Base-by-base conservation (phyloP, 305 asterid genomes). In the Vinca major region DNA sequence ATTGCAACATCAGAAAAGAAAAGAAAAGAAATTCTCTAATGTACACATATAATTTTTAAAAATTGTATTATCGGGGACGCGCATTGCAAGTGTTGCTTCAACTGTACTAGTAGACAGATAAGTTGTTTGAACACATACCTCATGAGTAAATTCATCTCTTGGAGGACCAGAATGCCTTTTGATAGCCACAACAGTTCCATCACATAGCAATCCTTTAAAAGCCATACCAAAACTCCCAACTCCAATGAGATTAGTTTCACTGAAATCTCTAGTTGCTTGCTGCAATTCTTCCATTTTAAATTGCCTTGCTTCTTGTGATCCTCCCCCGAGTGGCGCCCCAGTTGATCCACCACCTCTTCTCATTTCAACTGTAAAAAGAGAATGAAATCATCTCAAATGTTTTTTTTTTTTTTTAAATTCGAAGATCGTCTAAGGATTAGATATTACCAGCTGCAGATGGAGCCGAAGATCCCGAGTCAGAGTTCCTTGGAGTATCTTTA, bases 391-490 rank as follows among this genome's bases (percentile, higher is more conserved):
- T 51, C 20, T 60, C 47, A 63, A 51, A 68, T 26, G 1, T 0
- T 26, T 26, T 26, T 26, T 26, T 26, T 26, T 26, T 26, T 57
- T 53, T 65, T 5, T n/a, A 6, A 43, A 13, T n/a, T 52, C 41
- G 17, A 26, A 63, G 14, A 26, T 19, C 60, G 16, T 53, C 19
- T 39, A 4, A 16, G 37, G 53, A 64, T 39, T 37, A 44, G 37
- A 33, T 20, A 68, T 64, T 84, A 81, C 86, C 87, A 66, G 63
- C 85, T 75, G 88, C 86, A 67, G 94, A 82, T 64, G 88, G 89
- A 76, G 82, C 92, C 45, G 95, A 87, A 56, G 96, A 89, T 66
- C 76, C 83, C 16, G 90, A 74, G 65, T 89, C 95, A 10, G 96
- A 89, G 50, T 78, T 86, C 75, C 66, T 84, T 12, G 89, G 75